phyloP scores from a whole-genome alignment of 179 eudicot species.

The Camellia oleifera region DNA sequence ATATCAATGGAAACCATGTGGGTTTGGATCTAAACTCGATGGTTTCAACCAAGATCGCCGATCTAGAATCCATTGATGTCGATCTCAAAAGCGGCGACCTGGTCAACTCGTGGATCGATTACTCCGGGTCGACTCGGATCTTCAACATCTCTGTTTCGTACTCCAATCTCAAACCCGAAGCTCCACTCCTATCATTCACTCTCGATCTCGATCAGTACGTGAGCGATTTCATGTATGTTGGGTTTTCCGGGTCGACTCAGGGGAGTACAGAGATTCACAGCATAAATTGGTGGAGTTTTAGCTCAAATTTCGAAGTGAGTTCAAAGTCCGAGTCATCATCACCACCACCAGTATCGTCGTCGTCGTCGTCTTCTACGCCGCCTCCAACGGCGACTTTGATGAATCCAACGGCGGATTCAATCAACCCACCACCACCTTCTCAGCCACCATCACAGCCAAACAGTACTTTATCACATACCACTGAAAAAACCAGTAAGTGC shows the following conservation, averaged over 20 bases:
- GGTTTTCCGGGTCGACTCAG: conserved; percentile 83
- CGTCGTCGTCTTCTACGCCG: conserved; percentile 26
- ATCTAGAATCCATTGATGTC: conserved; percentile 47
- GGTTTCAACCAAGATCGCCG: conserved; percentile 47
- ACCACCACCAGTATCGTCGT: background rate
- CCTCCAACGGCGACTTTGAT: conserved; percentile 32
- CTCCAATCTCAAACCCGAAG: conserved; percentile 63
- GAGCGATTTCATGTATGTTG: conserved; percentile 63
- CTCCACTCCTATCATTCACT: conserved; percentile 39
- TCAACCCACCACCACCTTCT: conserved; percentile 36
- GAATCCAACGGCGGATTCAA: conserved; percentile 29
- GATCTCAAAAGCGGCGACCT: conserved; percentile 75
- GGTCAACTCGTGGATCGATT: conserved; percentile 79
- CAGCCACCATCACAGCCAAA: conserved; percentile 36
- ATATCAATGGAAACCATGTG: conserved; percentile 82
- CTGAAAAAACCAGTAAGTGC: conserved; percentile 28
- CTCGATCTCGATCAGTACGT: conserved; percentile 44
- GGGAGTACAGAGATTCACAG: conserved; percentile 79
- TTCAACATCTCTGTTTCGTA: conserved; percentile 59
- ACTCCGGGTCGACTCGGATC: conserved; percentile 39
- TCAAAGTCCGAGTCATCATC: conserved; percentile 11
- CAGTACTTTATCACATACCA: background rate
- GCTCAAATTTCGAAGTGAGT: conserved; percentile 32
- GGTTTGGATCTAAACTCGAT: conserved; percentile 74
- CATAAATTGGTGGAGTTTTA: conserved; percentile 90